Evolutionary conservation across 371 early-diverging fungal species (phyloP), one percentile per base, ranked within the genome.

Genomic region (Actinomucor elegans): DNA sequence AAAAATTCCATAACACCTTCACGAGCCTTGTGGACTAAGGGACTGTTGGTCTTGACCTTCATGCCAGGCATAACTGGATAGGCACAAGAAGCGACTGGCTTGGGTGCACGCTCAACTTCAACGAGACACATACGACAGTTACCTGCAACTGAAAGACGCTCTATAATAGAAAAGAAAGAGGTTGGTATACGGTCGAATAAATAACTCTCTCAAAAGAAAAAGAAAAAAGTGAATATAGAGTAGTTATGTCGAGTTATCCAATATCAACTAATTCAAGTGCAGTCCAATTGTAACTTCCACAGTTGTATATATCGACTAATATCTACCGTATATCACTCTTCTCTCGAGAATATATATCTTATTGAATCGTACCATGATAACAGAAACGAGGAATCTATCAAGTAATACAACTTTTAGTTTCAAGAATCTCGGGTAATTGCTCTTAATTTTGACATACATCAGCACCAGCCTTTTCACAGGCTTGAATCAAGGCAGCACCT

Each of bases 91-190:
- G 98, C 97, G 27, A 94, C 84, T 38, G 97, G 93, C 78, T 98
- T 98, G 49, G 97, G 97, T 28, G 91, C 84, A 69, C 90, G 90
- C 67, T 96, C 97, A 20, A 98, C 80, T 78, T 98, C 97, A 28
- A 98, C 97, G 52, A 98, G 85, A 68, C 98, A 98, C 98, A 98
- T 97, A 74, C 98, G 92, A 73, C 98, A 98, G 85, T 98, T 98
- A 69, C 98, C 98, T 20, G 98, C 98, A 50, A 98, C 85, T 23
- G 93, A 87, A 45, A 98, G 86, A 48, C 97, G 92, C 65, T 94
- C 73, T 72, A 68, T 50, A 32, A 31, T 17, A n/a, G 28, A 42
- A 29, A 41, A 14, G 7, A 26, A 14, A 26, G 7, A 41, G n/a
- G n/a, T n/a, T n/a, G n/a, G n/a, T n/a, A n/a, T n/a, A n/a, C n/a